Evolutionary conservation across 2,329 filamentous ascomycete species (phyloP).

Genomic region (Sporothrix brasiliensis): DNA sequence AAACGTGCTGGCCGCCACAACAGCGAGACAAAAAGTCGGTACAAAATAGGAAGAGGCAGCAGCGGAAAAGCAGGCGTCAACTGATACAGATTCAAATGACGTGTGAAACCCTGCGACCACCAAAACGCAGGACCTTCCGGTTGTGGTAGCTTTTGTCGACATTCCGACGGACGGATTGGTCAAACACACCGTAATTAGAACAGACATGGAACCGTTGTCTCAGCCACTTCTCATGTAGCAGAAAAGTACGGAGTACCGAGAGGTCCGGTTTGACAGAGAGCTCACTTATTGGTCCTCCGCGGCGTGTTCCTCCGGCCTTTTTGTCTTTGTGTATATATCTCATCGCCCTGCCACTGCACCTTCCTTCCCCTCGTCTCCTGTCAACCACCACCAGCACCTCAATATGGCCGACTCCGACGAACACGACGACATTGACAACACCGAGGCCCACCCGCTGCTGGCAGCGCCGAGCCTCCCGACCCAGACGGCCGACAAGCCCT

Average conservation of each 20-base stretch:
- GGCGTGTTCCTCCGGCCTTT: no score
- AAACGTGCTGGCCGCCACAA: neutral
- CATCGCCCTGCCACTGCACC: no score
- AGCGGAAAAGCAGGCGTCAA: neutral
- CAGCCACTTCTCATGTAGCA: neutral
- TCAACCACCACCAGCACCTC: neutral
- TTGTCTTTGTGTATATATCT: neutral
- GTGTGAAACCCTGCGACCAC: neutral
- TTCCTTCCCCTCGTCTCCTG: neutral
- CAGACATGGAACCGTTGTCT: neutral
- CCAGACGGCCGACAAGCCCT: neutral
- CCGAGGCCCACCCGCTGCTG: constrained; percentile 24
- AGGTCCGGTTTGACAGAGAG: no score
- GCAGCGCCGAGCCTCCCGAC: neutral
- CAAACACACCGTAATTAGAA: neutral
- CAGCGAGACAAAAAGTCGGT: no score
- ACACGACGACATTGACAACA: constrained; percentile 13
- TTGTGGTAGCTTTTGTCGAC: neutral
- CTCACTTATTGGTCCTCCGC: no score
- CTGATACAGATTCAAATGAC: neutral
- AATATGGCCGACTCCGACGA: constrained; percentile 13
- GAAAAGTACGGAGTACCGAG: neutral
- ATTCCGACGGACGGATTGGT: neutral
- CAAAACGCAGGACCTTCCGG: constrained; percentile 5
- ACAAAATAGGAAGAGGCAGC: neutral